Conservation (phyloP, 306 rosid genomes). For the Oemleria cerasiformis region DNA sequence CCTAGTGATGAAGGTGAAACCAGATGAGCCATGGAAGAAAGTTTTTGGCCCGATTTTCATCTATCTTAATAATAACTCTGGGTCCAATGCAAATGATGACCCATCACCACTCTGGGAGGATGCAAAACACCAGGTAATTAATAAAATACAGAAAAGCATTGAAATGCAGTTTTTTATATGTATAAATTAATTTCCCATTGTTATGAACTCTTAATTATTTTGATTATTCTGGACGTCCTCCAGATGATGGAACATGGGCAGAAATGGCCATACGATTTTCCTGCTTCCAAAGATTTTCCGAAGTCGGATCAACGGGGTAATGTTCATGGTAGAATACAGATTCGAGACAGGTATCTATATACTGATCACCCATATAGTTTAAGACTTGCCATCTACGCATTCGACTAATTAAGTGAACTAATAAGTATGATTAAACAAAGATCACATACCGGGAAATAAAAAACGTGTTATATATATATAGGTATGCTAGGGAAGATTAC, state of each 20-base stretch:
- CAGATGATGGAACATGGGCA: slow-evolving; percentile 34
- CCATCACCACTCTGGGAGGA: slow-evolving; percentile 39
- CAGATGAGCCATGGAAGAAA: slow-evolving; percentile 45
- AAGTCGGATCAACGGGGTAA: slow-evolving; percentile 28
- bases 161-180: too few species aligned
- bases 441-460: slow-evolving; percentile 7
- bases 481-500: slow-evolving; percentile 17
- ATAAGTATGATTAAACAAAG: not conserved
- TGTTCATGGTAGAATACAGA: slow-evolving; percentile 29
- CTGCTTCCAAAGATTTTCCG: slow-evolving; percentile 39
- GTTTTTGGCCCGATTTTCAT: slow-evolving; percentile 45
- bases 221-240: not conserved
- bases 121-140: slow-evolving; percentile 37
- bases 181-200: too few species aligned
- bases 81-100: slow-evolving; percentile 15
- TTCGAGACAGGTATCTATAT: slow-evolving; percentile 30
- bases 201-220: too few species aligned
- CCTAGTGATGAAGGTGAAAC: slow-evolving; percentile 34
- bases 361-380: too few species aligned
- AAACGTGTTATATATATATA: not conserved
- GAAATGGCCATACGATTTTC: slow-evolving; percentile 42
- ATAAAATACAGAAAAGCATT: too few species aligned
- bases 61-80: slow-evolving; percentile 28
- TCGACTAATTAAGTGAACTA: not conserved
- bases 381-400: too few species aligned